A percentile compares a stretch with the other conserved stretches of the same genome.
Evolutionary conservation across 169 alveolate genomes (phyloP).

Genomic region (Plasmodium sp.): DNA sequence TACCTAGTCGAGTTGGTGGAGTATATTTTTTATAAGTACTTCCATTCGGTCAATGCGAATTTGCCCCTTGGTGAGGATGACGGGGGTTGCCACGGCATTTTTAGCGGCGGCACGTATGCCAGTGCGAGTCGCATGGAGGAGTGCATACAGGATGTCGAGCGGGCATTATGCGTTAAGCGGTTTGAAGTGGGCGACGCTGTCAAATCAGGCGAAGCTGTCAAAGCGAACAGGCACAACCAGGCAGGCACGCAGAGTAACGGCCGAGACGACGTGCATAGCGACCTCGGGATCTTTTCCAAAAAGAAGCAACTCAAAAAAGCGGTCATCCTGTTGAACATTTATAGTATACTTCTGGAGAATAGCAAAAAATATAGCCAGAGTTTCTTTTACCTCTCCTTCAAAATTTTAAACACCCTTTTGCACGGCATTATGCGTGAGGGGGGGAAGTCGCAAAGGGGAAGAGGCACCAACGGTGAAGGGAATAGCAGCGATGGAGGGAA

Average conservation of each 20-base stretch:
- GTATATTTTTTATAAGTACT: conserved; percentile 41
- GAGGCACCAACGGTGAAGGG: not conserved
- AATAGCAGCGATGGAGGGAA: not conserved
- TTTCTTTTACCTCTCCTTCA: conserved; percentile 53
- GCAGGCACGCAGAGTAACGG: not conserved
- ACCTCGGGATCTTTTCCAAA: conserved; percentile 40
- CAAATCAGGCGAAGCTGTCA: not conserved
- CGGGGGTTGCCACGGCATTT: not conserved
- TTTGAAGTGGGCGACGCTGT: not conserved
- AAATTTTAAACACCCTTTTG: conserved; percentile 48
- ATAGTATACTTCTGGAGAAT: conserved; percentile 53
- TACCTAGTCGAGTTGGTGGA: conserved; percentile 61
- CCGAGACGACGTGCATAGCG: not conserved
- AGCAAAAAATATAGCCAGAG: conserved; percentile 46
- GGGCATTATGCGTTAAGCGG: not conserved
- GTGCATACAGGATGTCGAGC: conserved; percentile 19
- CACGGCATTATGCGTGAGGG: conserved; percentile 1
- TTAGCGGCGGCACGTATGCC: conserved; percentile 9
- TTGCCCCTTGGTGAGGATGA: not conserved
- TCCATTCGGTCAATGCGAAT: conserved; percentile 37
- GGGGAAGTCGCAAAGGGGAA: not conserved
- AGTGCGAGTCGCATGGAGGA: conserved; percentile 3
- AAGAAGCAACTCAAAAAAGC: conserved; percentile 63
- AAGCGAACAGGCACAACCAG: not conserved
- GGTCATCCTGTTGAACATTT: conserved; percentile 38